Percentiles rank a stretch among this genome's conserved stretches.
phyloP scores from a whole-genome alignment of 2,329 filamentous ascomycete species.

The Trichoderma sp. region DNA sequence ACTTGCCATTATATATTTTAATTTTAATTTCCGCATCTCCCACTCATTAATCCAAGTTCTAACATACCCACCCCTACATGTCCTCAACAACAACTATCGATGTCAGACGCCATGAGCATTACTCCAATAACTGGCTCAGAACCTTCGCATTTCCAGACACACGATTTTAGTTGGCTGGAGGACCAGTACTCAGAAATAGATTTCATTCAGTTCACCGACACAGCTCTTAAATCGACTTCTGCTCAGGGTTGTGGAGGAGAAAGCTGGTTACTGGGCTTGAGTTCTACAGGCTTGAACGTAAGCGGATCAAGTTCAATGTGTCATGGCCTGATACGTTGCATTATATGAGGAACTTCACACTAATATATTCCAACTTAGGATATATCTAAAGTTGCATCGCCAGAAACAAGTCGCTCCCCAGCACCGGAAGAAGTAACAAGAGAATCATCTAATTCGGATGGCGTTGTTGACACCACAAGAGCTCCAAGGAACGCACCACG shows the following conservation, averaged over 20 bases:
- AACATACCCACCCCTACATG: not conserved
- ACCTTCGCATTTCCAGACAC: not conserved
- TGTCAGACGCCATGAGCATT: not conserved
- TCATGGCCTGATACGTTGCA: too few species aligned
- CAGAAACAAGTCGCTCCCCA: not conserved
- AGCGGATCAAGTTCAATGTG: not conserved
- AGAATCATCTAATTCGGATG: not conserved
- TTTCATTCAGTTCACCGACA: not conserved
- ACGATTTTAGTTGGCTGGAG: not conserved
- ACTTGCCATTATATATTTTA: not conserved
- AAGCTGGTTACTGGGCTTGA: not conserved
- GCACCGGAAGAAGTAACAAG: not conserved
- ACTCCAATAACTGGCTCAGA: not conserved
- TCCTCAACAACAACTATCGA: not conserved
- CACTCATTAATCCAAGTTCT: not conserved
- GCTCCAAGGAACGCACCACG: not conserved
- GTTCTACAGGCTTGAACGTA: not conserved
- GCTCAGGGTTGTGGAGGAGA: not conserved
- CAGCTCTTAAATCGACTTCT: not conserved
- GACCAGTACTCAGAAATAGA: not conserved
- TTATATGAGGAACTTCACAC: not conserved
- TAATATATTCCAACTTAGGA: not conserved
- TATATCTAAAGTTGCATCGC: not conserved
- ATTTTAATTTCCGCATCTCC: not conserved
- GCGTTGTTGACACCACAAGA: not conserved